Percentiles rank a stretch among this genome's conserved stretches.
phyloP scores from a whole-genome alignment of 2,329 filamentous ascomycete genomes.

The Fulvia fulva region DNA sequence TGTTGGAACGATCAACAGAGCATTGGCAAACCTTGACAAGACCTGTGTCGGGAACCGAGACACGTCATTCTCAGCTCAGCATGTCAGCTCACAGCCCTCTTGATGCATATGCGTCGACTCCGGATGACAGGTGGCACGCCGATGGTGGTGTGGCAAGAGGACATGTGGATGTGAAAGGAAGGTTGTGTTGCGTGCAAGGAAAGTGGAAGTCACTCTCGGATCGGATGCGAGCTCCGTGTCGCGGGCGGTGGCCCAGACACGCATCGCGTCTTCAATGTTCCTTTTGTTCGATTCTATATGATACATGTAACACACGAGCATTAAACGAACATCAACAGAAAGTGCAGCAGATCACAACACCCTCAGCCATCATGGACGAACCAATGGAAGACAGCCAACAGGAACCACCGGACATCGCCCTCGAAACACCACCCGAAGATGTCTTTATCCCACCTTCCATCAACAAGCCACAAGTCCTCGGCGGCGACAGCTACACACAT shows the following conservation, averaged over 20 bases:
- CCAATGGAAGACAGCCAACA: conserved; percentile 24
- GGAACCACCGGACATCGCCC: conserved; percentile 30
- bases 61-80: too few species aligned
- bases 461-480: conserved; percentile 35
- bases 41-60: too few species aligned
- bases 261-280: not conserved
- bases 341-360: not conserved
- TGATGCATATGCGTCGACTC: not conserved
- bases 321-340: not conserved
- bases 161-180: not conserved
- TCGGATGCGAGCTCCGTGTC: not conserved
- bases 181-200: not conserved
- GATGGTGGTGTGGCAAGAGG: not conserved
- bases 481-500: conserved; percentile 47
- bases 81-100: too few species aligned
- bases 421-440: conserved; percentile 32
- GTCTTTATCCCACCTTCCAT: conserved; percentile 49
- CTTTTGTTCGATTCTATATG: too few species aligned
- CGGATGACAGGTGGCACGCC: not conserved
- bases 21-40: too few species aligned
- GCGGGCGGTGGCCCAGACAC: not conserved
- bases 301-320: too few species aligned
- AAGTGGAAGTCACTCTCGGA: not conserved
- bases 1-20: too few species aligned
- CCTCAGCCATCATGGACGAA: conserved; percentile 27